Percentiles rank a stretch among this genome's conserved stretches.
Conservation (phyloP, 2,329 filamentous ascomycete genomes). For the Berkeleyomyces basicola region DNA sequence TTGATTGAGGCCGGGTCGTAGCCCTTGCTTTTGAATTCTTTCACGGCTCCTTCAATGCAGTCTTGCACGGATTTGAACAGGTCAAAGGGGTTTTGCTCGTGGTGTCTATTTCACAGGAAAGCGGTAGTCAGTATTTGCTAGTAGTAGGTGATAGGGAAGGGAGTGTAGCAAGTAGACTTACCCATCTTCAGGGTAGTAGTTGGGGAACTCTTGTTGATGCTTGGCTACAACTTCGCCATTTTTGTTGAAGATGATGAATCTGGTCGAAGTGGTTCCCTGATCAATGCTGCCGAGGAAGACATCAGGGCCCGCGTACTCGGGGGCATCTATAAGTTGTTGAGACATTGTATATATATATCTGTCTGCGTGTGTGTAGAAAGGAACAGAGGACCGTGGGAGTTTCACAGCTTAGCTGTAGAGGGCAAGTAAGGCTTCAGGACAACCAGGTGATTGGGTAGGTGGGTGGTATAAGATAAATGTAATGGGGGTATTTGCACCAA, state of each 20-base stretch:
- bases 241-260: slow-evolving; percentile 81
- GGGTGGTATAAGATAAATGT: not conserved
- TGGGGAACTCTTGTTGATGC: slow-evolving; percentile 76
- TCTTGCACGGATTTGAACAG: slow-evolving; percentile 58
- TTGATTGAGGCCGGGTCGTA: slow-evolving; percentile 52
- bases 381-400: not conserved
- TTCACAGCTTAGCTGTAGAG: not conserved
- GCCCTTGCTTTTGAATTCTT: slow-evolving; percentile 53
- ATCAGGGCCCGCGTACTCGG: not conserved
- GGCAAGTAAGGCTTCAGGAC: not conserved
- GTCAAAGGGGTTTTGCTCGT: slow-evolving; percentile 72
- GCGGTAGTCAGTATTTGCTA: not conserved
- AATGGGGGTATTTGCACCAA: too few species aligned
- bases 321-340: not conserved
- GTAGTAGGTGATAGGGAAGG: not conserved
- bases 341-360: not conserved
- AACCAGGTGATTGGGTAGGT: not conserved
- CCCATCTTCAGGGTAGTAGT: slow-evolving; percentile 73
- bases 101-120: slow-evolving; percentile 43
- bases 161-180: slow-evolving; percentile 28
- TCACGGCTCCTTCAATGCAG: slow-evolving; percentile 63
- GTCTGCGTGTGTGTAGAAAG: not conserved
- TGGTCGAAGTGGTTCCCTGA: slow-evolving; percentile 75
- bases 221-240: slow-evolving; percentile 60
- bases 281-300: slow-evolving; percentile 72